Evolutionary conservation across 129 eudicot species (phyloP), one percentile per base, ranked within the genome.

Genomic region (Dittrichia graveolens): DNA sequence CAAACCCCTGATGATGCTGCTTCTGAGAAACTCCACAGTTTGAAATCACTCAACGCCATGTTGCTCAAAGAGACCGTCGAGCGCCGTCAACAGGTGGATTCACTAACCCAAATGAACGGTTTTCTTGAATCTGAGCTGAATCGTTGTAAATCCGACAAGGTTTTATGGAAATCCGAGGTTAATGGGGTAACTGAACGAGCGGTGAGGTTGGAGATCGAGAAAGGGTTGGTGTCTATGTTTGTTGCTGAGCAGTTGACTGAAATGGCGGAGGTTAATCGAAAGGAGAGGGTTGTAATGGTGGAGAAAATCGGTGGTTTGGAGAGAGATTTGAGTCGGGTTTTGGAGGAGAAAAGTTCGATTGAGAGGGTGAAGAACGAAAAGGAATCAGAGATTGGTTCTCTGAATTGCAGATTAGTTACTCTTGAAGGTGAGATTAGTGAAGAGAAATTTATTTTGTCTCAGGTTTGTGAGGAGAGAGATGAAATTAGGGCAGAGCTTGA

Each of bases 61-160:
- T 82, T 94, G 61, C 76, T 94, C 8, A 88, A 84, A 72, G 93
- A 94, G 80, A 82, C 93, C 3, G 76, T 78, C 10, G 96, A 83
- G 81, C 82, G 87, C 24, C 88, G 98, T 52, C 89, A 90, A 18
- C 89, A 80, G 87, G 87, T 94, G 11, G 92, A 83, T 16, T 77
- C 89, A 8, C 63, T 90, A 0, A 10, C 49, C 4, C 76, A 78
- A 60, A 6, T 64, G 0, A 88, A 84, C 62, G 80, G 42, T 48
- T 76, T 74, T 31, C 72, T 94, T 74, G 85, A 87, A 65, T 62
- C 75, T 37, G 96, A 85, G 80, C 63, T 94, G 42, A 82, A 74
- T 71, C 82, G 77, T 74, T 78, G 86, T 48, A 75, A 78, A 48
- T 73, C 80, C 61, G 96, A 84, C 76, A 75, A 42, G 59, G 76